Evolutionary conservation across 805 yeast species (phyloP).

Genomic region (Yamadazyma nakazawae): DNA sequence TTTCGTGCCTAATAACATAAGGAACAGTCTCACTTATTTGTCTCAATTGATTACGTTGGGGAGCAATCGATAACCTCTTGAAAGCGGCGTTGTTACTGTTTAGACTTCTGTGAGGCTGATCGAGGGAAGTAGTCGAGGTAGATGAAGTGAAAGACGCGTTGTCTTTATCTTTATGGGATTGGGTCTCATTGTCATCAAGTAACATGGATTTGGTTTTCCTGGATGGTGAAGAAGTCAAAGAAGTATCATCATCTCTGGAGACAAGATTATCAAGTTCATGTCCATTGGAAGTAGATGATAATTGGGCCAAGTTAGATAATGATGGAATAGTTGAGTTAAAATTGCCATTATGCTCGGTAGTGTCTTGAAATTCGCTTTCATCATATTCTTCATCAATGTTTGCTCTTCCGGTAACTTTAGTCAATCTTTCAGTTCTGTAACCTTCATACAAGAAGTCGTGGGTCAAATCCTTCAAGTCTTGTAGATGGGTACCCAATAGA

Average conservation of each 20-base stretch:
- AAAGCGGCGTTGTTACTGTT: slow-evolving; percentile 30
- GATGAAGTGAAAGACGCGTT: slow-evolving; percentile 28
- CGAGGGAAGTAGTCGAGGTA: slow-evolving; percentile 28
- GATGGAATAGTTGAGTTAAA: slow-evolving; percentile 41
- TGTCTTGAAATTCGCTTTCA: slow-evolving; percentile 27
- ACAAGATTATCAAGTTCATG: slow-evolving; percentile 5
- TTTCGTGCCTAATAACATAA: slow-evolving; percentile 75
- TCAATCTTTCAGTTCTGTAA: slow-evolving; percentile 73
- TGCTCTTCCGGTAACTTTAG: slow-evolving; percentile 49
- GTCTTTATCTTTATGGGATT: slow-evolving; percentile 24
- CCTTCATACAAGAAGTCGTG: slow-evolving; percentile 74
- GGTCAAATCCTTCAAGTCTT: slow-evolving; percentile 77
- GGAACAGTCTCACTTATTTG: slow-evolving; percentile 83
- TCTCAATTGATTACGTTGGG: slow-evolving; percentile 61
- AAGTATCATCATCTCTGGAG: slow-evolving; percentile 17
- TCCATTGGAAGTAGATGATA: slow-evolving; percentile 18
- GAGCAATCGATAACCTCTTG: slow-evolving; percentile 43
- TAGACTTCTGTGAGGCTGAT: slow-evolving; percentile 16
- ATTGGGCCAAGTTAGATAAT: slow-evolving; percentile 60
- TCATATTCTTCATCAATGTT: slow-evolving; percentile 20
- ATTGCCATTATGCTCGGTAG: slow-evolving; percentile 19
- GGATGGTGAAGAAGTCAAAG: slow-evolving; percentile 19
- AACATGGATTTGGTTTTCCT: slow-evolving; percentile 33
- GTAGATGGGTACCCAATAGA: slow-evolving; percentile 76
- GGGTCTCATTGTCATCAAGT: slow-evolving; percentile 20